Evolutionary conservation across 805 yeast genomes (phyloP).

Genomic region (Starmerella stellata): DNA sequence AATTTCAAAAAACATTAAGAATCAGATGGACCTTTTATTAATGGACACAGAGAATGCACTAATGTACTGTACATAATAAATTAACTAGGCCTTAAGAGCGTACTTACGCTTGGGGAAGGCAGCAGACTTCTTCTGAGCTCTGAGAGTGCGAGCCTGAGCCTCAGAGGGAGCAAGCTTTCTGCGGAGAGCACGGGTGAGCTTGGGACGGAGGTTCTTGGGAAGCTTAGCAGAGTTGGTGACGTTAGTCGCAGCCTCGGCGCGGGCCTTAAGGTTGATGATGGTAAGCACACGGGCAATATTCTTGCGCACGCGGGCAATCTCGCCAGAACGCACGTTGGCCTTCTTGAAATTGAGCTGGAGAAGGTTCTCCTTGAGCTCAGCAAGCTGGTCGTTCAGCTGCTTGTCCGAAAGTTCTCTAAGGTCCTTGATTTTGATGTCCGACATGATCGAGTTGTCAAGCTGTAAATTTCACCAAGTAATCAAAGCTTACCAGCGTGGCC

Average conservation of each 20-base stretch:
- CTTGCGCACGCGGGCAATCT: conserved; percentile 93
- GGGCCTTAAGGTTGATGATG: conserved; percentile 88
- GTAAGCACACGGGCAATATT: conserved; percentile 97
- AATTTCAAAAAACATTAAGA: no score
- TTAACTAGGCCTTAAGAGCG: conserved; percentile 84
- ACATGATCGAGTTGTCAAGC: conserved; percentile 8
- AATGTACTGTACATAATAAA: conserved; percentile 1
- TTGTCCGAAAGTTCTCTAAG: conserved; percentile 94
- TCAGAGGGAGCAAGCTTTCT: conserved; percentile 82
- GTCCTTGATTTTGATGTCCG: conserved; percentile 68
- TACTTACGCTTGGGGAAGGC: conserved; percentile 98
- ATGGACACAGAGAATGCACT: not conserved
- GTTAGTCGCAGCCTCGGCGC: conserved; percentile 85
- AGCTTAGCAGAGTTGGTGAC: conserved; percentile 71
- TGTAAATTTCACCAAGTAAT: not conserved
- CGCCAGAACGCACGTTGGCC: conserved; percentile 44
- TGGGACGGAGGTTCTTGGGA: conserved; percentile 98
- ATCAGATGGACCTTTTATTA: no score
- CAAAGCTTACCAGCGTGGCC: not conserved
- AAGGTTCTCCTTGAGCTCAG: conserved; percentile 91
- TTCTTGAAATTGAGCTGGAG: conserved; percentile 93
- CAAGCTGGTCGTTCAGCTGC: conserved; percentile 83
- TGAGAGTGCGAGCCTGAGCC: conserved; percentile 62
- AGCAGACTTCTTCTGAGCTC: conserved; percentile 76
- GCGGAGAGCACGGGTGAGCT: conserved; percentile 99